A percentile compares a stretch with the other conserved stretches of the same genome.
Evolutionary conservation across 495 filamentous ascomycete genomes (phyloP).

Genomic region (Aspergillus funiculosus): DNA sequence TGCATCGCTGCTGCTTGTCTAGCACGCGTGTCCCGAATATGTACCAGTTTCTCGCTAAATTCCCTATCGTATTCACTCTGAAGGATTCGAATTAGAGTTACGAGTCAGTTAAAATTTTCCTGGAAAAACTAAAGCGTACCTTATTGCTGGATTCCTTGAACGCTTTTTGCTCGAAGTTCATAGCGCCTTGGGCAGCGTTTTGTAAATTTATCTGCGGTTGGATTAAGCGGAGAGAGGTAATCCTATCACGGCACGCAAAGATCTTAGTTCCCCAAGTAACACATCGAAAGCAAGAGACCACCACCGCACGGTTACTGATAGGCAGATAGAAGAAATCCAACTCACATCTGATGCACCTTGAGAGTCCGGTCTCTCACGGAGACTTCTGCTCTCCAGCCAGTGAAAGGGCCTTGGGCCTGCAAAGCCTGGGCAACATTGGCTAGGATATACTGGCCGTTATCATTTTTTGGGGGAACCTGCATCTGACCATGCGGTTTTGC

Average conservation of each 20-base stretch:
- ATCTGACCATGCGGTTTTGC: conserved; percentile 35
- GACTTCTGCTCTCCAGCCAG: conserved; percentile 45
- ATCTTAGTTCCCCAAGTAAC: too few relatives aligned
- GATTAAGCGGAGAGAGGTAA: conserved; percentile 46
- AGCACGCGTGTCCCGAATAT: conserved; percentile 44
- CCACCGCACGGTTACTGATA: too few relatives aligned
- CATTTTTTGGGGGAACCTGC: conserved; percentile 28
- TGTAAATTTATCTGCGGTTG: conserved; percentile 41
- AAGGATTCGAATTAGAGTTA: conserved; percentile 4
- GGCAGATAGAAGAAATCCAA: conserved; percentile 2
- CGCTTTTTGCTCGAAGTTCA: conserved; percentile 43
- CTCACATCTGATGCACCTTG: conserved; percentile 46
- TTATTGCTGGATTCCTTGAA: conserved; percentile 43
- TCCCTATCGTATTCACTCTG: conserved; percentile 45
- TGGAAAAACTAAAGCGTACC: conserved; percentile 22
- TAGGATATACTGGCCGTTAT: conserved; percentile 33
- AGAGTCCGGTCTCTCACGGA: conserved; percentile 32
- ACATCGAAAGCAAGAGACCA: not conserved
- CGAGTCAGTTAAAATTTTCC: not conserved
- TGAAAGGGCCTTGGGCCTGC: conserved; percentile 33
- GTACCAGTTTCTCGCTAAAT: conserved; percentile 43
- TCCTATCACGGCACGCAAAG: conserved; percentile 33
- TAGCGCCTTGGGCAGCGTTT: conserved; percentile 39
- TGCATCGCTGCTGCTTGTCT: conserved; percentile 42
- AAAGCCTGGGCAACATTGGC: conserved; percentile 34